phyloP scores from a whole-genome alignment of 768 basidiomycete genomes.

The Melanogaster broomeanus region DNA sequence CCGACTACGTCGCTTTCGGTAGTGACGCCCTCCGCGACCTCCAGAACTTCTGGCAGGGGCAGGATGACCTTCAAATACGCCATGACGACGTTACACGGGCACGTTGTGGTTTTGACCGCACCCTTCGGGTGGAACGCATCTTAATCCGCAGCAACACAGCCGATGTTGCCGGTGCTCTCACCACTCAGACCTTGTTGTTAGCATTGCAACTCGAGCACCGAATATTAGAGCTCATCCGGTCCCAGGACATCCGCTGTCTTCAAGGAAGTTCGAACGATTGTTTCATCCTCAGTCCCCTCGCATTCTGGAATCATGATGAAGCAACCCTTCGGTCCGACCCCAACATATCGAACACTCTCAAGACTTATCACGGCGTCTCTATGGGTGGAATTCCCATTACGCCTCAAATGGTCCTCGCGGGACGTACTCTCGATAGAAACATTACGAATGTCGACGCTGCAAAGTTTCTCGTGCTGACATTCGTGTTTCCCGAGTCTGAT shows the following conservation, averaged over 20 bases:
- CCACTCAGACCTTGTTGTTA: conserved; percentile 59
- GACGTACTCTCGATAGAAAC: conserved; percentile 56
- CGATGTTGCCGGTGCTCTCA: conserved; percentile 52
- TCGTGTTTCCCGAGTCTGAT: conserved; percentile 77
- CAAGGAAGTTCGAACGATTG: conserved; percentile 55
- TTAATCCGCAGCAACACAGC: conserved; percentile 57
- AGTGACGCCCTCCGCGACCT: conserved; percentile 63
- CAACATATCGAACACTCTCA: conserved; percentile 62
- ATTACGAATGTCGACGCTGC: conserved; percentile 59
- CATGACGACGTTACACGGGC: conserved; percentile 73
- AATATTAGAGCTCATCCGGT: conserved; percentile 47
- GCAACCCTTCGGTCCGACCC: conserved; percentile 50
- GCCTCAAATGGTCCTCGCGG: conserved; percentile 76
- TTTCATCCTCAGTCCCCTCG: conserved; percentile 70
- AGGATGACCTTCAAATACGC: conserved; percentile 60
- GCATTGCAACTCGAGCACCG: conserved; percentile 64
- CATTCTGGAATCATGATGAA: conserved; percentile 73
- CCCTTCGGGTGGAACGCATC: conserved; percentile 77
- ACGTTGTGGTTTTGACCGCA: conserved; percentile 66
- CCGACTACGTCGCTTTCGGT: conserved; percentile 52
- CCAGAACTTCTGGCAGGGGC: conserved; percentile 69
- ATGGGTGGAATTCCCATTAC: conserved; percentile 66
- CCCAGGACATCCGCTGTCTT: conserved; percentile 53
- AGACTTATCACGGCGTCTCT: conserved; percentile 50
- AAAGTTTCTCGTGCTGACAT: conserved; percentile 75